phyloP scores from a whole-genome alignment of 192 early-diverging fungal species.

The Rhizophagus sp. region DNA sequence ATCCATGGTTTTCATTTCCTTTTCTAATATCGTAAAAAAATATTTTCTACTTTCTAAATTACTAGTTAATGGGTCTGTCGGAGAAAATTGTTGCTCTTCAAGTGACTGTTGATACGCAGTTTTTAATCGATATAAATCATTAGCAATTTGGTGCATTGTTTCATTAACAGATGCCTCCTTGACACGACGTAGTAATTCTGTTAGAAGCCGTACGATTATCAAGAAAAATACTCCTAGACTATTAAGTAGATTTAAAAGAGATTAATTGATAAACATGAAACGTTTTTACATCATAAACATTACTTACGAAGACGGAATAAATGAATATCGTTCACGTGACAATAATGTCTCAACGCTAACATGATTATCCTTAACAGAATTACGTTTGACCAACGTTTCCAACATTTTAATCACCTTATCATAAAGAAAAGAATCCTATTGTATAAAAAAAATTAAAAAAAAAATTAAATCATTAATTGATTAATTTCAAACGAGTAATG shows the following conservation, averaged over 20 bases:
- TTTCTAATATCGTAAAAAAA: constrained; percentile 17
- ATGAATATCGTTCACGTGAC: not conserved
- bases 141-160: not conserved
- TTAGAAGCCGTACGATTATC: constrained; percentile 36
- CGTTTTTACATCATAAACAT: too few relatives aligned
- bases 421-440: too few relatives aligned
- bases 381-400: not conserved
- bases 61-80: not conserved
- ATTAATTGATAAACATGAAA: too few relatives aligned
- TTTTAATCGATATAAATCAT: not conserved
- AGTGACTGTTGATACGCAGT: not conserved
- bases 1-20: not conserved
- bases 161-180: constrained; percentile 31
- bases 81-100: constrained; percentile 16
- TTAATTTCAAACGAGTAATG: too few relatives aligned
- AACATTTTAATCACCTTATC: constrained; percentile 7
- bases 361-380: constrained; percentile 14
- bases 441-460: too few relatives aligned
- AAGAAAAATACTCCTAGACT: constrained; percentile 29
- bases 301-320: too few relatives aligned
- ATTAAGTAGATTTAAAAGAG: not conserved
- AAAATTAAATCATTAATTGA: too few relatives aligned
- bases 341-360: not conserved
- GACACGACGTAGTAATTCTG: constrained; percentile 40
- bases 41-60: not conserved